Percentiles rank a stretch among this genome's conserved stretches.
phyloP scores from a whole-genome alignment of 129 eudicot species.

The Silybum marianum region DNA sequence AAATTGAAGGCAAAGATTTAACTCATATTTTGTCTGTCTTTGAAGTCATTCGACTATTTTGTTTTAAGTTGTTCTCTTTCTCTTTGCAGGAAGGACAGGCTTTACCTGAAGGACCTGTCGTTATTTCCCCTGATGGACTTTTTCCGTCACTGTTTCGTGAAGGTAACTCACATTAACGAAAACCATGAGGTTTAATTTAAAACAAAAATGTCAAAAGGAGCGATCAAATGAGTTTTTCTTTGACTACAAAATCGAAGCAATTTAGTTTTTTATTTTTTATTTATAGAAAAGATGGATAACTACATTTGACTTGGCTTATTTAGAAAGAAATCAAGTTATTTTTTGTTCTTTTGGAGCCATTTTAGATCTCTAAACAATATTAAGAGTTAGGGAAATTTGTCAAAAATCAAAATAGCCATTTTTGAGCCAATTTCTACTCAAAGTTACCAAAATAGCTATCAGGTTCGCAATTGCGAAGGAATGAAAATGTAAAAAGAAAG shows the following conservation, averaged over 20 bases:
- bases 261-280: no score
- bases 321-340: background rate
- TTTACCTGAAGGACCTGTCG: constrained; percentile 94
- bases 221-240: constrained; percentile 16
- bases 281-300: no score
- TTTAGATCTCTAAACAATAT: no score
- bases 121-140: constrained; percentile 97
- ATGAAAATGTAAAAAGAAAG: no score
- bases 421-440: no score
- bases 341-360: no score
- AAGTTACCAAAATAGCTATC: no score
- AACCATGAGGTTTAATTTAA: background rate
- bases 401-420: no score
- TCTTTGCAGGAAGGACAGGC: constrained; percentile 75
- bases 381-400: no score
- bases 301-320: background rate
- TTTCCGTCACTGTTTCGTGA: constrained; percentile 96
- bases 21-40: background rate
- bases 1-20: constrained; percentile 4
- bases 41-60: background rate
- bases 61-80: constrained; percentile 7
- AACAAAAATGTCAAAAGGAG: background rate
- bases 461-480: no score
- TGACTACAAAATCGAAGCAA: background rate
- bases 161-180: constrained; percentile 44